These are phyloP conservation scores for Posidonia australis DNA, from an alignment of 106 monocot genomes.

Conservation along the genomic window DNA sequence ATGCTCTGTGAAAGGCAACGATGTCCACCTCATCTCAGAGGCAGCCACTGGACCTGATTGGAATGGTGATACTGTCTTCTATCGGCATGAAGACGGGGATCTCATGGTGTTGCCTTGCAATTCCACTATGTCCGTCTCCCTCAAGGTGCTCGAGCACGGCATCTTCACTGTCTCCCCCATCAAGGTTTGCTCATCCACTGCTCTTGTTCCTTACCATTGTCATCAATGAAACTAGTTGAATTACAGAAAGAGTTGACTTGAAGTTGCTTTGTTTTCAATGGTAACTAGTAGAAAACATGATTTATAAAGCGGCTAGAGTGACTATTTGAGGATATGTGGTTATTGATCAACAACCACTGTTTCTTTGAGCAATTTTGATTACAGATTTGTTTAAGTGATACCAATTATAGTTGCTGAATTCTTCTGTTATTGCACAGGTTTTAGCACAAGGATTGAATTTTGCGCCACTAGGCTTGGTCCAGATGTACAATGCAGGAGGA, in stretches of 20 bases:
- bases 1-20: conserved; percentile 32
- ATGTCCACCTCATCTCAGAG: conserved; percentile 70
- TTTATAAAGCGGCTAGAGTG: too few species aligned
- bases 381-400: too few species aligned
- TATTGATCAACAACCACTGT: too few species aligned
- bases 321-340: too few species aligned
- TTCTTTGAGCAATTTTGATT: too few species aligned
- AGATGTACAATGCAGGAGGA: conserved; percentile 89
- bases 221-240: neutral
- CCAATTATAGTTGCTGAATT: neutral
- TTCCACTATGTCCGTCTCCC: conserved; percentile 42
- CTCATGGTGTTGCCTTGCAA: conserved; percentile 32
- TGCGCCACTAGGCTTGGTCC: conserved; percentile 65
- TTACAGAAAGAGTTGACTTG: too few species aligned
- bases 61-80: conserved; percentile 65
- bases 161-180: conserved; percentile 64
- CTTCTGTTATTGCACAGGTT: conserved; percentile 34
- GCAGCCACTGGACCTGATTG: conserved; percentile 48
- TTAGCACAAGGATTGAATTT: conserved; percentile 52
- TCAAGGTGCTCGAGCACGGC: conserved; percentile 70
- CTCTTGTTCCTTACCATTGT: neutral
- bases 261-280: too few species aligned
- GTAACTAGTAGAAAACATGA: too few species aligned
- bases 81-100: conserved; percentile 28
- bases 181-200: conserved; percentile 31